Base-by-base conservation (phyloP, 148 eudicot genomes). In the Persicaria maculosa region DNA sequence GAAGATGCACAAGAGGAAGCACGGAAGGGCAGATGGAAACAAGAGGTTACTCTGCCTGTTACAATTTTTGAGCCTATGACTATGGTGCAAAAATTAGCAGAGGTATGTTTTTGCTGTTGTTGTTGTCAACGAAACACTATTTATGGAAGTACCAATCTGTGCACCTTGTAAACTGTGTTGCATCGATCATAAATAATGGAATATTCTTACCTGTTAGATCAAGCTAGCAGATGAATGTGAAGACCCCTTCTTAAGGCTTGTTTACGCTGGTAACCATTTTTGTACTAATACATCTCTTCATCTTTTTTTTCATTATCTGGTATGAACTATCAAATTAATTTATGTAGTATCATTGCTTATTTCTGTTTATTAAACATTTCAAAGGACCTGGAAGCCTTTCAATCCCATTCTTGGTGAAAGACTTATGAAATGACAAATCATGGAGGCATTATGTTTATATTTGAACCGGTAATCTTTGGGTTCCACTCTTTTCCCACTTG, bases 41-140 rank as follows among this genome's bases (percentile, higher is more conserved):
- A 88, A 64, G 98, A 94, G 99, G 99, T 95, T 72, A 95, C 99
- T 0, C 94, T 95, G 53, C 99, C 99, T 4, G 99, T 95, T 44
- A 85, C 88, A 74, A 95, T 95, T 74, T 95, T 92, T 84, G 99
- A 95, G 93, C 97, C 99, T 22, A 92, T 95, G 99, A 89, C 99
- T 22, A 92, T 92, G 97, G 88, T 92, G 76, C 99, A 95, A 76
- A 95, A 92, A 86, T 89, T 95, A 92, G 99, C 99, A 11, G 99
- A 95, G 97, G 99, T 95, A 83, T 80, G 84, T 20, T 82, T 14
- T 47, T 20, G 22, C 43, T 77, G 73, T 59, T 57, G n/a, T 74
- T 7, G 59, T 50, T 16, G 45, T 44, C 74, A 75, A 70, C 48
- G 19, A 36, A 16, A 64, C 17, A 58, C 20, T 57, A 19, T 20